These are phyloP conservation scores for Ogataea parapolymorpha DNA, from an alignment of 805 yeast species.

Conservation along the genomic window DNA sequence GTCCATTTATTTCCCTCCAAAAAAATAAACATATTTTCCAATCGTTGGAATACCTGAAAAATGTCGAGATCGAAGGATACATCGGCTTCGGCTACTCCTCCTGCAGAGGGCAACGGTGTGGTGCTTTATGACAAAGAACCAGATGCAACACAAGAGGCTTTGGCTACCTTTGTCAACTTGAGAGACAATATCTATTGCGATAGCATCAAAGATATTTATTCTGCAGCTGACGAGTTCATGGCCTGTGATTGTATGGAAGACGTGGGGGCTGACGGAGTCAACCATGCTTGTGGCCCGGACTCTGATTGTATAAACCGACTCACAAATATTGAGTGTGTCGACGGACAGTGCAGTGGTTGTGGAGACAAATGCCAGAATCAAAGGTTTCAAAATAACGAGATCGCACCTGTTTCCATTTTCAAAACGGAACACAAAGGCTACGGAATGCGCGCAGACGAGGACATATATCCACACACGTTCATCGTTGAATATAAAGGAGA, in stretches of 20 bases:
- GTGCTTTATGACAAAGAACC: slow-evolving; percentile 39
- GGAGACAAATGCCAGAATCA: slow-evolving; percentile 83
- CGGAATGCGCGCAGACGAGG: slow-evolving; percentile 72
- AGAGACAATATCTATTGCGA: slow-evolving; percentile 59
- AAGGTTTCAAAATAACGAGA: slow-evolving; percentile 74
- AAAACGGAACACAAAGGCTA: slow-evolving; percentile 83
- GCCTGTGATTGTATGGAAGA: slow-evolving; percentile 81
- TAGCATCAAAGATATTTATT: slow-evolving; percentile 61
- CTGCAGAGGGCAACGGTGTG: slow-evolving; percentile 9
- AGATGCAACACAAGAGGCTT: slow-evolving; percentile 70
- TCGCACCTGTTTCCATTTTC: slow-evolving; percentile 77
- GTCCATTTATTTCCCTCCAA: slow-evolving; percentile 4
- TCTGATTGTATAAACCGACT: slow-evolving; percentile 90
- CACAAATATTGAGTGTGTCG: slow-evolving; percentile 88
- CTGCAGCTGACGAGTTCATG: slow-evolving; percentile 73
- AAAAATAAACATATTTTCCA: slow-evolving; percentile 1
- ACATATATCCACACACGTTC: slow-evolving; percentile 61
- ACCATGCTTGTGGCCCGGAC: slow-evolving; percentile 75
- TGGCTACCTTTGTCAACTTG: slow-evolving; percentile 51
- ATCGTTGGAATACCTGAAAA: background rate
- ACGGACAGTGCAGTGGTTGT: slow-evolving; percentile 59
- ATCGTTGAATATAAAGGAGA: slow-evolving; percentile 94
- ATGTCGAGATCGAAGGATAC: slow-evolving; percentile 3
- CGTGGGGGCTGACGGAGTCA: slow-evolving; percentile 38
- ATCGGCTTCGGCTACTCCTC: slow-evolving; percentile 22